Conservation (phyloP, 345 rosid genomes). For the Salix suchowensis region DNA sequence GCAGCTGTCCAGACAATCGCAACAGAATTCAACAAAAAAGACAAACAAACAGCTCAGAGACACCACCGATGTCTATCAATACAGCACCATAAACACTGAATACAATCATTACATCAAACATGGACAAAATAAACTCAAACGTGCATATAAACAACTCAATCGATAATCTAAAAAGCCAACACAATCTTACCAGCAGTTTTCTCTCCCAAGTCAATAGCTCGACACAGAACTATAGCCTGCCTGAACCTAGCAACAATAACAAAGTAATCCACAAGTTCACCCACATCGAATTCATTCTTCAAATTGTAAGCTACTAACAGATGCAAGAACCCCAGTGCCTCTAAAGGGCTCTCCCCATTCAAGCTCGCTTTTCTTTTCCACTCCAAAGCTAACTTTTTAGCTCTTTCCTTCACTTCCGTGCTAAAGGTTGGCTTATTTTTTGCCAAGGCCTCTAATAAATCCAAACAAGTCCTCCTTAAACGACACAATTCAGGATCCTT, state of each 20-base stretch:
- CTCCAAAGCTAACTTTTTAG: constrained; percentile 48
- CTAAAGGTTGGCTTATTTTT: constrained; percentile 25
- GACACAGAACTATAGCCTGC: constrained; percentile 41
- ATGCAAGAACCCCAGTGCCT: constrained; percentile 46
- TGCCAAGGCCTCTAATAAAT: constrained; percentile 51
- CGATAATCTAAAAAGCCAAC: neutral
- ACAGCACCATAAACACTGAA: neutral
- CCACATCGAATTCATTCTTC: constrained; percentile 33
- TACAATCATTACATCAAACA: neutral
- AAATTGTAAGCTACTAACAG: constrained; percentile 52
- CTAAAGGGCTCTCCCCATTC: constrained; percentile 26
- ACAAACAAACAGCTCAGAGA: neutral
- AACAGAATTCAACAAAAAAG: neutral
- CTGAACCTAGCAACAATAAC: constrained; percentile 34
- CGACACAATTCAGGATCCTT: constrained; percentile 19
- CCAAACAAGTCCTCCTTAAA: constrained; percentile 43
- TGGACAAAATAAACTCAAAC: neutral
- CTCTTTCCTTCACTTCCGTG: constrained; percentile 44
- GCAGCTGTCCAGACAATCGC: neutral
- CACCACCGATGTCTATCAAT: neutral
- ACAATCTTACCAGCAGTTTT: constrained; percentile 36
- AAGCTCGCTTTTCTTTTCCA: constrained; percentile 46
- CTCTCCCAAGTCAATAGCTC: constrained; percentile 46
- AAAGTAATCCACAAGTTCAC: constrained; percentile 43
- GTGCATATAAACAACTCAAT: neutral